Evolutionary conservation across 2,329 filamentous ascomycete genomes (phyloP).

Genomic region (Aspergillus melleus): DNA sequence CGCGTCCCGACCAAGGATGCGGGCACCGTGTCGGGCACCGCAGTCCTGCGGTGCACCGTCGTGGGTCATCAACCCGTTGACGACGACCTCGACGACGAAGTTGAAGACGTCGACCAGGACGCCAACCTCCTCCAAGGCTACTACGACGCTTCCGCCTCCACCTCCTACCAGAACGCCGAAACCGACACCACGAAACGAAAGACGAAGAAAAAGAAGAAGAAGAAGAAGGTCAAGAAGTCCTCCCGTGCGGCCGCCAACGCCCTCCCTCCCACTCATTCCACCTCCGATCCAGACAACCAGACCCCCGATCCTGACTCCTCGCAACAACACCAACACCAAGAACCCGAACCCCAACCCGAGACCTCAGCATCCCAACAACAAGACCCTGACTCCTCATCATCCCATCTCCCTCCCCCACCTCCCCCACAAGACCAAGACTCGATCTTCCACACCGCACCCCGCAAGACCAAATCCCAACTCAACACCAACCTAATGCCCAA

Average conservation of each 20-base stretch:
- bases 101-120: conserved; percentile 33
- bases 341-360: conserved; percentile 22
- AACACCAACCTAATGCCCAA: conserved; percentile 79
- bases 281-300: not conserved
- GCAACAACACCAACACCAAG: conserved; percentile 13
- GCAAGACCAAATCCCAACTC: conserved; percentile 53
- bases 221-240: conserved; percentile 32
- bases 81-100: conserved; percentile 49
- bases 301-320: conserved; percentile 11
- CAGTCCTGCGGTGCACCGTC: conserved; percentile 77
- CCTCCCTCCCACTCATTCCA: not conserved
- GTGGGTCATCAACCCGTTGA: conserved; percentile 60
- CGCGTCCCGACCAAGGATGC: conserved; percentile 76
- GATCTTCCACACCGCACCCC: conserved; percentile 28
- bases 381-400: not conserved
- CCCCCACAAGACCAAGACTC: conserved; percentile 11
- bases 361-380: conserved; percentile 20
- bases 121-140: conserved; percentile 47
- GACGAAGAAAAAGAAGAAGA: conserved; percentile 40
- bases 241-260: conserved; percentile 22
- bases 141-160: conserved; percentile 44
- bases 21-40: conserved; percentile 64
- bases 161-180: conserved; percentile 28
- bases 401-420: conserved; percentile 6
- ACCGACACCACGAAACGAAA: conserved; percentile 33